Evolutionary conservation across 1,284 basidiomycete species (phyloP).

Genomic region (Pulveroboletus sp.): DNA sequence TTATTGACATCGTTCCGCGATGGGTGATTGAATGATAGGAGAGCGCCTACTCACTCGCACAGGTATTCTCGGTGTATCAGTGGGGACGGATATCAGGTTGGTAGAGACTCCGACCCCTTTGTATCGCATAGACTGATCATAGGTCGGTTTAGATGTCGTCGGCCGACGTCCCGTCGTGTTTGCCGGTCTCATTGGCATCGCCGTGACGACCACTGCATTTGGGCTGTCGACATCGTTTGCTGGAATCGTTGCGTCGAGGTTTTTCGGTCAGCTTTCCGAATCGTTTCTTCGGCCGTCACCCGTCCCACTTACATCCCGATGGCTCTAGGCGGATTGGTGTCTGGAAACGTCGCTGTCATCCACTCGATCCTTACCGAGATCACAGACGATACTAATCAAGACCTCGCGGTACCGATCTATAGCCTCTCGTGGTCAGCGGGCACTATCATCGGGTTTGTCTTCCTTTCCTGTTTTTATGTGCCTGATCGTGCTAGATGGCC

Average conservation of each 20-base stretch:
- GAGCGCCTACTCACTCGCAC: constrained; percentile 60
- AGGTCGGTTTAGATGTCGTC: constrained; percentile 42
- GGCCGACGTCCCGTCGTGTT: constrained; percentile 64
- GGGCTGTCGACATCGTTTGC: constrained; percentile 55
- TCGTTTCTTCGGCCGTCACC: constrained; percentile 34
- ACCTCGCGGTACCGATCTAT: constrained; percentile 51
- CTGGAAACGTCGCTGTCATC: constrained; percentile 60
- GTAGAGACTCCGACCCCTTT: not conserved
- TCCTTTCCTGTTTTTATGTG: not conserved
- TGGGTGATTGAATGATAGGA: constrained; percentile 41
- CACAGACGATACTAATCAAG: constrained; percentile 63
- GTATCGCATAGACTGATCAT: not conserved
- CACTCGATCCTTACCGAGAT: constrained; percentile 52
- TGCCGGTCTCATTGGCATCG: constrained; percentile 54
- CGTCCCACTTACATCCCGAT: not conserved
- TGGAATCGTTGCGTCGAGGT: constrained; percentile 35
- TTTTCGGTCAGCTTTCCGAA: constrained; percentile 11
- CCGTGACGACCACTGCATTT: constrained; percentile 49
- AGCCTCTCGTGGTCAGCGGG: constrained; percentile 25
- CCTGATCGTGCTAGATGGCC: not conserved
- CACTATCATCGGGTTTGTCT: constrained; percentile 24
- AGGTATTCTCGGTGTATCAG: constrained; percentile 61
- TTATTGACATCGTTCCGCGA: not conserved
- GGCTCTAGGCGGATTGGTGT: constrained; percentile 50
- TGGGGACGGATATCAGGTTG: constrained; percentile 61